phyloP scores from a whole-genome alignment of 768 basidiomycete genomes.

The Trametes cubensis region DNA sequence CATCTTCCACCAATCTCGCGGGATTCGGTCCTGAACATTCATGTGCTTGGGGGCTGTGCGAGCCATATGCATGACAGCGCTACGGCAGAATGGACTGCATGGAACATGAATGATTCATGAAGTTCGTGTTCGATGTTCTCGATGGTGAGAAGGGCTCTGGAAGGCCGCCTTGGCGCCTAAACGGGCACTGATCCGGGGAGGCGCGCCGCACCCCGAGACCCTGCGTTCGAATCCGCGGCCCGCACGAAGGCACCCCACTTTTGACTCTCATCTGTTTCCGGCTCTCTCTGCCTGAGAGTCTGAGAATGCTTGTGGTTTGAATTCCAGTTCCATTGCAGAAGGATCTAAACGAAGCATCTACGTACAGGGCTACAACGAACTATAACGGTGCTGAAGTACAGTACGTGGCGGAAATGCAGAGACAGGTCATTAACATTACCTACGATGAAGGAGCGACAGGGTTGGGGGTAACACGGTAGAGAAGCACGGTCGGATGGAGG shows the following conservation, averaged over 20 bases:
- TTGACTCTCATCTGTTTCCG: too few species aligned
- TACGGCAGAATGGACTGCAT: neutral
- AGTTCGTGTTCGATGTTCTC: neutral
- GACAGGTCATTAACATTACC: conserved; percentile 14
- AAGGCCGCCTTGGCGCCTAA: too few species aligned
- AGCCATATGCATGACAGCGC: neutral
- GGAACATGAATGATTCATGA: neutral
- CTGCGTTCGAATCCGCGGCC: neutral
- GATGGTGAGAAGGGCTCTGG: neutral
- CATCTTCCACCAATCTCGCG: neutral
- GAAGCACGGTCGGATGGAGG: conserved; percentile 14
- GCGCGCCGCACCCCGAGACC: too few species aligned
- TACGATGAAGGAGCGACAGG: conserved; percentile 14
- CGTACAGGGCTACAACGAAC: conserved; percentile 13
- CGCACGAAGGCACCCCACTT: conserved; percentile 6
- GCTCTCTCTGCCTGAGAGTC: too few species aligned
- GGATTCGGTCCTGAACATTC: neutral
- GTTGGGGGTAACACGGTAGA: neutral
- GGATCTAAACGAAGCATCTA: conserved; percentile 12
- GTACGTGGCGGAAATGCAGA: neutral
- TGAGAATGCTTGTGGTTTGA: neutral
- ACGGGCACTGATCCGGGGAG: too few species aligned
- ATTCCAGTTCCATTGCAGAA: conserved; percentile 8
- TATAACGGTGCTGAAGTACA: conserved; percentile 13
- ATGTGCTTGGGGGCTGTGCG: neutral